Evolutionary conservation across 2,329 filamentous ascomycete species (phyloP).

Genomic region (Fragosphaeria purpurea): DNA sequence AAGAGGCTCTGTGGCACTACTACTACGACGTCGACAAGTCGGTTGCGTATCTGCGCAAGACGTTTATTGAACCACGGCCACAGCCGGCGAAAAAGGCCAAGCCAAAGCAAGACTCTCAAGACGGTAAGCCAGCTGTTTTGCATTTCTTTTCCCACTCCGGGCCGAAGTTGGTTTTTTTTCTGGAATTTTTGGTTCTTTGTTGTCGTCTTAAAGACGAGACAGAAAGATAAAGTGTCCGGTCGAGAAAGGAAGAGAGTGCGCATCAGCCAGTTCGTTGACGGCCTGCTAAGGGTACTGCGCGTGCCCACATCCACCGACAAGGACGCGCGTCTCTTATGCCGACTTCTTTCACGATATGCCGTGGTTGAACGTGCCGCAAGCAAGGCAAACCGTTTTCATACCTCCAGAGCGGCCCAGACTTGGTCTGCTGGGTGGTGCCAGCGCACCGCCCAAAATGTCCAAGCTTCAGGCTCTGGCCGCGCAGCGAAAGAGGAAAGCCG

Average conservation of each 20-base stretch:
- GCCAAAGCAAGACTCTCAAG: conserved; percentile 7
- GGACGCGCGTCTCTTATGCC: conserved; percentile 24
- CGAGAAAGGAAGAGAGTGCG: not conserved
- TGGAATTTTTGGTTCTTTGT: not conserved
- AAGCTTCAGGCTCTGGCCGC: conserved; percentile 88
- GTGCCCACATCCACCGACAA: not conserved
- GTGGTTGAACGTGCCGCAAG: conserved; percentile 64
- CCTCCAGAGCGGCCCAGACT: conserved; percentile 44
- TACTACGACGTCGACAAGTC: conserved; percentile 88
- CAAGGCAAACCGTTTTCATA: conserved; percentile 56
- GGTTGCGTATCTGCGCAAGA: conserved; percentile 67
- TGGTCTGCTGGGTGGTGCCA: conserved; percentile 69
- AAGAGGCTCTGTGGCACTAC: conserved; percentile 90
- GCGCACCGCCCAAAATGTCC: conserved; percentile 60
- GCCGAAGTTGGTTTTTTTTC: conserved; percentile 1
- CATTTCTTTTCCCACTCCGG: conserved; percentile 2
- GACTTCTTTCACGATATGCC: conserved; percentile 75
- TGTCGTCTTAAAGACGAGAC: not conserved
- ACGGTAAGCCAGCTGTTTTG: conserved; percentile 15
- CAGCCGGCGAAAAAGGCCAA: conserved; percentile 26
- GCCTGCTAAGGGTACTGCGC: conserved; percentile 3
- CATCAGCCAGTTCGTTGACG: conserved; percentile 9
- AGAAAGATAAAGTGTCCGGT: no score
- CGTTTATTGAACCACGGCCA: conserved; percentile 35
- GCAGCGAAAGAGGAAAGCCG: conserved; percentile 72